Conservation (phyloP, 2,329 filamentous ascomycete genomes). For the Cladosporium sp. region DNA sequence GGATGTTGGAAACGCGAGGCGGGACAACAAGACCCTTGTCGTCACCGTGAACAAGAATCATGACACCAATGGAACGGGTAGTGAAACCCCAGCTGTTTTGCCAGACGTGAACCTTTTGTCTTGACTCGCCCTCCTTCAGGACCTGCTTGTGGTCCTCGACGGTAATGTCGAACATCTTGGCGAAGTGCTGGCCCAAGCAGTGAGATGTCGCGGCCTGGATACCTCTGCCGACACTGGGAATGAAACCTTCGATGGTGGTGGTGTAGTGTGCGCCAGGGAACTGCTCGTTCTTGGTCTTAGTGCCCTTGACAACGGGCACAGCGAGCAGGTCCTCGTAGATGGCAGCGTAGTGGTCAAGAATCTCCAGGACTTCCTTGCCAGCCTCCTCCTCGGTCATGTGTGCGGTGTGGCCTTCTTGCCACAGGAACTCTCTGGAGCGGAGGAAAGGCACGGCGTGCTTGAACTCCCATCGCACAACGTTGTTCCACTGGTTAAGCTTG, state of each 20-base stretch:
- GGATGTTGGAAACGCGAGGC: slow-evolving; percentile 82
- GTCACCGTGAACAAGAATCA: slow-evolving; percentile 98
- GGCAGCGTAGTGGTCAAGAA: slow-evolving; percentile 86
- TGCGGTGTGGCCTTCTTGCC: slow-evolving; percentile 96
- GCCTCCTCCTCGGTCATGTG: slow-evolving; percentile 83
- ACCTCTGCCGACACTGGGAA: slow-evolving; percentile 90
- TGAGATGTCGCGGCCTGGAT: slow-evolving; percentile 97
- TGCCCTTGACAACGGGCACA: slow-evolving; percentile 88
- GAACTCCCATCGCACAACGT: slow-evolving; percentile 91
- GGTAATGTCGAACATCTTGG: slow-evolving; percentile 98
- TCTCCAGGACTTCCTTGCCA: slow-evolving; percentile 83
- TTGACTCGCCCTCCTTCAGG: slow-evolving; percentile 67
- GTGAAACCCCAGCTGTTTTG: slow-evolving; percentile 99
- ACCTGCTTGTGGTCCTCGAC: slow-evolving; percentile 79
- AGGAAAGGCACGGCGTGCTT: slow-evolving; percentile 88
- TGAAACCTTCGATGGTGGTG: slow-evolving; percentile 95
- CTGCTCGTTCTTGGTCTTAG: slow-evolving; percentile 97
- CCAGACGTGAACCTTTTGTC: slow-evolving; percentile 83
- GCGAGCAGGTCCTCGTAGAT: slow-evolving; percentile 93
- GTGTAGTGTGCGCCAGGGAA: slow-evolving; percentile 97
- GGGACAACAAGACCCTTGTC: slow-evolving; percentile 93
- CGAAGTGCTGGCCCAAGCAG: slow-evolving; percentile 95
- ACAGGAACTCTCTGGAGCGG: slow-evolving; percentile 90
- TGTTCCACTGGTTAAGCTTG: slow-evolving; percentile 98
- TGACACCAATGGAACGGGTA: slow-evolving; percentile 94